Base-by-base conservation (phyloP, 2,329 filamentous ascomycete species). In the Penicillium sp. region DNA sequence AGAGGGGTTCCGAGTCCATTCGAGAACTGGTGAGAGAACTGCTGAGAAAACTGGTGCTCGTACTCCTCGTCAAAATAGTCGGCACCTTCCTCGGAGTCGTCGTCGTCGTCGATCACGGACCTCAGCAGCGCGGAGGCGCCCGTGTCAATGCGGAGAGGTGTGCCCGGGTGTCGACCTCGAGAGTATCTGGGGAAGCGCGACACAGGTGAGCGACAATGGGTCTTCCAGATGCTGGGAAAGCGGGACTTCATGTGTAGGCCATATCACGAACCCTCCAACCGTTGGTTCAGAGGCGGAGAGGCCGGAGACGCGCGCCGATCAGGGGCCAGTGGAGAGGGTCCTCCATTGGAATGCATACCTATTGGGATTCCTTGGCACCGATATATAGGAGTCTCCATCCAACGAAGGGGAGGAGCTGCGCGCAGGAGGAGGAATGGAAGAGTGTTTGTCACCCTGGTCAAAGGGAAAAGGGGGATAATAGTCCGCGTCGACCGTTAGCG, bases 281-380 rank as follows among this genome's bases (percentile, higher is more conserved):
- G 15, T 37, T 12, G 10, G 10, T 20, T 37, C 33, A 13, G 10
- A 12, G 33, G 27, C 8, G 18, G 18, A 37, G 18, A 37, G 33
- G n/a, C 8, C 33, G 20, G 9, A 23, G 33, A 23, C 15, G 15
- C 33, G 37, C 25, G 29, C 38, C 28, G 23, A 32, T 32, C 12
- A 46, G 45, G 25, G 27, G 43, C 27, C 49, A 45, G 42, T 40
- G 43, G 13, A 52, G 43, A 46, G 18, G 40, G 25, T 38, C 32
- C 42, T 37, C 39, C 20, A 18, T 29, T 29, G 35, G 28, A 24
- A 20, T 47, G 52, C 70, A 61, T 64, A 74, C 72, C 68, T 69
- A 57, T 73, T 70, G 40, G 68, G 57, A 57, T 71, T 66, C 57
- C 67, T 67, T 54, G 67, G 65, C 49, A 64, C 54, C 38, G 67